Evolutionary conservation across 2,329 filamentous ascomycete species (phyloP).

Genomic region (Penicillium decumbens): DNA sequence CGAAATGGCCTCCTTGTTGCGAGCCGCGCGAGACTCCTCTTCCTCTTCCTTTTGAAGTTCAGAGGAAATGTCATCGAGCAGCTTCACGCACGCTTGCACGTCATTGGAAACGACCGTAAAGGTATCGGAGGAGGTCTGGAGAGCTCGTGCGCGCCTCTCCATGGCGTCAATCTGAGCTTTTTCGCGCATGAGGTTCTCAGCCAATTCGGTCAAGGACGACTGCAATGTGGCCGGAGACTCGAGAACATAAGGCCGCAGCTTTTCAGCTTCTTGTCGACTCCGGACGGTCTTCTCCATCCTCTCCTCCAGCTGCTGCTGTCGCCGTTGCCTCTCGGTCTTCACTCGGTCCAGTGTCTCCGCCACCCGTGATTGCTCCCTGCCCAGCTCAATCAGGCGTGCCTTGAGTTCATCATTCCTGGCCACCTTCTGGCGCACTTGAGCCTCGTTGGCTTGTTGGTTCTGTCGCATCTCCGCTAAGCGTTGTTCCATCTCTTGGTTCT

Average conservation of each 20-base stretch:
- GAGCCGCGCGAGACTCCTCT: conserved; percentile 71
- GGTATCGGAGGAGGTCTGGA: conserved; percentile 88
- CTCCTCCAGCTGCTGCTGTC: conserved; percentile 58
- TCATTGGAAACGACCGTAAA: conserved; percentile 80
- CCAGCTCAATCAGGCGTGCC: conserved; percentile 71
- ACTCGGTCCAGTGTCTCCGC: conserved; percentile 76
- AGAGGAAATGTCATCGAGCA: conserved; percentile 79
- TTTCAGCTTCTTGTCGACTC: conserved; percentile 77
- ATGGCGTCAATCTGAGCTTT: conserved; percentile 81
- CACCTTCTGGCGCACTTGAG: conserved; percentile 76
- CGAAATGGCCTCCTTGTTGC: conserved; percentile 79
- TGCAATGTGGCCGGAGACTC: conserved; percentile 83
- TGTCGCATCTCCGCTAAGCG: conserved; percentile 74
- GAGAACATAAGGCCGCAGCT: conserved; percentile 84
- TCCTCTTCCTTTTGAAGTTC: conserved; percentile 90
- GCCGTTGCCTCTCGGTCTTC: conserved; percentile 70
- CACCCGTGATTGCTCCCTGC: conserved; percentile 76
- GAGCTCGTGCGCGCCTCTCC: conserved; percentile 77
- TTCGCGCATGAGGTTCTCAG: conserved; percentile 69
- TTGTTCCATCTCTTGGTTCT: conserved; percentile 82
- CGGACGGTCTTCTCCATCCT: conserved; percentile 54
- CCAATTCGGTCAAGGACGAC: conserved; percentile 73
- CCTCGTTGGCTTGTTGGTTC: conserved; percentile 75
- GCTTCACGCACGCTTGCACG: conserved; percentile 79
- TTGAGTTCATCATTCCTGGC: conserved; percentile 83